A percentile compares a stretch with the other conserved stretches of the same genome.
Evolutionary conservation across 2,329 filamentous ascomycete species (phyloP).

Genomic region (Colletotrichum tropicicola): DNA sequence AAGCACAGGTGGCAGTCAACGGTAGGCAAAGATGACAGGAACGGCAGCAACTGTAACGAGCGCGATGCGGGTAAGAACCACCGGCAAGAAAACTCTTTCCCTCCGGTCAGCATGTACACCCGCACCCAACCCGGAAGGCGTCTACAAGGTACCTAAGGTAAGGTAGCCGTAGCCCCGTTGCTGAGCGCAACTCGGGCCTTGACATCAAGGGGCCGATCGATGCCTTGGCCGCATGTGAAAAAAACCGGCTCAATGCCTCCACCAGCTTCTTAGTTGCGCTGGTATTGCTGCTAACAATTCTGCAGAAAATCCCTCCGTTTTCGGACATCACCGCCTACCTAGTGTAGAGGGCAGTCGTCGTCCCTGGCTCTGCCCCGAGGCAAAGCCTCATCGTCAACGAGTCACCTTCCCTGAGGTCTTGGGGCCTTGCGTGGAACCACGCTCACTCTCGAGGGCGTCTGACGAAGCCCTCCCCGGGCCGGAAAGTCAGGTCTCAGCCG

Average conservation of each 20-base stretch:
- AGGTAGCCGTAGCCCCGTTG: too few species aligned
- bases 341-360: not conserved
- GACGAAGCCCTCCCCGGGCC: not conserved
- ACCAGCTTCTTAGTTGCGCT: not conserved
- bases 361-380: not conserved
- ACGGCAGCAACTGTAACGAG: not conserved
- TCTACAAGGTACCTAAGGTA: too few species aligned
- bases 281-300: not conserved
- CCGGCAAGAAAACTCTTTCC: not conserved
- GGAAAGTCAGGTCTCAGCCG: slow-evolving; percentile 1
- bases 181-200: too few species aligned
- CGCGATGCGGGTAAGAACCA: not conserved
- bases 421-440: not conserved
- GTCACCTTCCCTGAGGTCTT: slow-evolving; percentile 13
- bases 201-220: not conserved
- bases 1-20: slow-evolving; percentile 24
- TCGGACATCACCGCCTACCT: slow-evolving; percentile 7
- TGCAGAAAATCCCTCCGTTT: not conserved
- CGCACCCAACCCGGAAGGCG: too few species aligned
- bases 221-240: not conserved
- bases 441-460: not conserved
- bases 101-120: too few species aligned
- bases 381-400: slow-evolving; percentile 12
- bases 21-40: slow-evolving; percentile 9
- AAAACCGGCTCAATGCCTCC: not conserved